Conservation (phyloP, 179 eudicot genomes). For the Gypsophila paniculata region DNA sequence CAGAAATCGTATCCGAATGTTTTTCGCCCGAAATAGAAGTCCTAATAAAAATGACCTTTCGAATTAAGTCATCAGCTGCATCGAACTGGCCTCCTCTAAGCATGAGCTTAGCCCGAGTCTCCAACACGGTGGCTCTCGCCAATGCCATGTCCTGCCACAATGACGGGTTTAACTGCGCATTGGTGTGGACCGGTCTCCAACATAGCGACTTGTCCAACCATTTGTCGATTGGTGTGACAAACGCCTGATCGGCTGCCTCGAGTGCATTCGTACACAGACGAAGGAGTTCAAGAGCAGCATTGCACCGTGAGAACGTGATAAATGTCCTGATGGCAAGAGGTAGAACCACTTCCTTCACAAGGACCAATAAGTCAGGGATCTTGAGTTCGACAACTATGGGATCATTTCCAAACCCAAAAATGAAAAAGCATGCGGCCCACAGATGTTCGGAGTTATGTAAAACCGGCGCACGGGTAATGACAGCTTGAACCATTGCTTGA, state of each 20-base stretch:
- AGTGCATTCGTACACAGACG: constrained; percentile 75
- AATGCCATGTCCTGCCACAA: constrained; percentile 89
- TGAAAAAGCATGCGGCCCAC: constrained; percentile 87
- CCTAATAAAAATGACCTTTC: constrained; percentile 83
- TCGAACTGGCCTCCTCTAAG: constrained; percentile 87
- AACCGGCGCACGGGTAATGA: constrained; percentile 45
- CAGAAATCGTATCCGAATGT: constrained; percentile 76
- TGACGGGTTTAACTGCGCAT: constrained; percentile 73
- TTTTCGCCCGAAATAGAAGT: constrained; percentile 80
- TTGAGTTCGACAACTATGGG: constrained; percentile 71
- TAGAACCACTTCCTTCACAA: constrained; percentile 66
- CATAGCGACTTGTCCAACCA: constrained; percentile 80
- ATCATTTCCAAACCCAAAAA: constrained; percentile 77
- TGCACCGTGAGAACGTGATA: constrained; percentile 66
- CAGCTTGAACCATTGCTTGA: constrained; percentile 75
- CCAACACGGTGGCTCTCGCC: constrained; percentile 73
- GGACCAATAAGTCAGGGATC: constrained; percentile 57
- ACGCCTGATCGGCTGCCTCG: constrained; percentile 83
- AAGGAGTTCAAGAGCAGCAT: constrained; percentile 79
- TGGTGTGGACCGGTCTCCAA: constrained; percentile 85
- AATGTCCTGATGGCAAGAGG: constrained; percentile 75
- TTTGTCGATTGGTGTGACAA: constrained; percentile 76
- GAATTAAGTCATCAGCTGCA: constrained; percentile 72
- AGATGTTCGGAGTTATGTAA: constrained; percentile 55
- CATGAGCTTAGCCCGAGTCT: constrained; percentile 89